phyloP scores from a whole-genome alignment of 2,329 filamentous ascomycete species.

The Fusarium circinatum region DNA sequence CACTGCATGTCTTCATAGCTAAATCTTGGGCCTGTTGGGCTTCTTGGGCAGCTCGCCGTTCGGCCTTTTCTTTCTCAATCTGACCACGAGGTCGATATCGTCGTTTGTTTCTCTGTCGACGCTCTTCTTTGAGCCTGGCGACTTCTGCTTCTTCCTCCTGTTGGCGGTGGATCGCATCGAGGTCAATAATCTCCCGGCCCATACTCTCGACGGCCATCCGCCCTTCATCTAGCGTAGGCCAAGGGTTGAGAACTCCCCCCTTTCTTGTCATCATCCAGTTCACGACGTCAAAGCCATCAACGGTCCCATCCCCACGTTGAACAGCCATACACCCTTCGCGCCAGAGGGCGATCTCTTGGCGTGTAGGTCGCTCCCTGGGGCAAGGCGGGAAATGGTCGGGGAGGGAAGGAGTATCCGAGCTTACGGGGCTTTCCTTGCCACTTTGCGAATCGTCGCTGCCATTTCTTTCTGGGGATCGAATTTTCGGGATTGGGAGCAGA shows the following conservation, averaged over 20 bases:
- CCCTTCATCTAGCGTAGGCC: constrained; percentile 34
- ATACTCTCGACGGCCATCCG: constrained; percentile 28
- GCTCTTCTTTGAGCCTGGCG: constrained; percentile 29
- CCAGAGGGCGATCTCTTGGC: constrained; percentile 27
- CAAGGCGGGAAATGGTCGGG: constrained; percentile 24
- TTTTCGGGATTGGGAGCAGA: neutral
- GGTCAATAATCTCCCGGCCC: constrained; percentile 31
- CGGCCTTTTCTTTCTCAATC: constrained; percentile 29
- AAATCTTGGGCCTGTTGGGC: neutral
- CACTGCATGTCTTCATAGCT: neutral
- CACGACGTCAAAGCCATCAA: constrained; percentile 33
- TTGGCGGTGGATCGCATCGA: constrained; percentile 18
- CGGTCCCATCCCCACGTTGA: constrained; percentile 21
- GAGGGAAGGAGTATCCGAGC: neutral
- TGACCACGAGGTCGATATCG: constrained; percentile 37
- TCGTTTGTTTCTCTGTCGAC: constrained; percentile 37
- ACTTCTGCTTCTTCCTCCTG: constrained; percentile 27
- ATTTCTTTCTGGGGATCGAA: neutral
- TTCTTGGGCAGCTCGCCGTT: constrained; percentile 16
- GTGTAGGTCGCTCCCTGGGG: constrained; percentile 12
- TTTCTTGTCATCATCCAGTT: constrained; percentile 36
- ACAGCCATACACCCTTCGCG: constrained; percentile 26
- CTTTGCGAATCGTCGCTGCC: constrained; percentile 14
- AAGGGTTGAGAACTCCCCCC: constrained; percentile 28
- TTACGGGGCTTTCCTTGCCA: neutral